phyloP scores from a whole-genome alignment of 164 flowering plant species.

The Santalum album region DNA sequence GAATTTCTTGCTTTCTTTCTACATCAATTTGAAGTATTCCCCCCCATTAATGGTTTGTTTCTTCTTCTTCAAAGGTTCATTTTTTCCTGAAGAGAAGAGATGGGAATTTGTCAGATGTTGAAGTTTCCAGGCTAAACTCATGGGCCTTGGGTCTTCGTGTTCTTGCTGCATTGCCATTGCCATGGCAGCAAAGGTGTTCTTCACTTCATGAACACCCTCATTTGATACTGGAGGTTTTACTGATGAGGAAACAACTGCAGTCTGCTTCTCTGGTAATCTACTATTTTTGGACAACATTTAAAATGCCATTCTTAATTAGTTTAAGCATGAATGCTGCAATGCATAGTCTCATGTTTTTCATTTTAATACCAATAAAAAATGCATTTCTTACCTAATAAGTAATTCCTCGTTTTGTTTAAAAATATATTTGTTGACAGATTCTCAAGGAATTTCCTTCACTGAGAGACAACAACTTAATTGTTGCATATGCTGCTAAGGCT shows the following conservation, averaged over 20 bases:
- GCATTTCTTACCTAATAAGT: background rate
- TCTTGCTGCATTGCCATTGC: conserved; percentile 84
- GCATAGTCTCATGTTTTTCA: background rate
- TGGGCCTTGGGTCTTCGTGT: conserved; percentile 99
- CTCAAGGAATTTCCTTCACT: conserved; percentile 85
- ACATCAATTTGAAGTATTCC: background rate
- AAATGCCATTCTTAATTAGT: background rate
- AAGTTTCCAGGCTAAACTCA: conserved; percentile 75
- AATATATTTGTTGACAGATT: conserved; percentile 43
- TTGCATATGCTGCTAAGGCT: conserved; percentile 85
- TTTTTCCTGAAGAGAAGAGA: conserved; percentile 90
- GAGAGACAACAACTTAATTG: conserved; percentile 60
- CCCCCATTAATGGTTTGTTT: conserved; percentile 1
- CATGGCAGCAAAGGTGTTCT: conserved; percentile 98
- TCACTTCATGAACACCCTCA: conserved; percentile 95
- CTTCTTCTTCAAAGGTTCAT: conserved; percentile 63
- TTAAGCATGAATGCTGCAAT: background rate
- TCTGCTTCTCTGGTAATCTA: conserved; percentile 82
- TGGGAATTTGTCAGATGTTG: conserved; percentile 75
- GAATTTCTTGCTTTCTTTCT: background rate
- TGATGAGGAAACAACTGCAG: conserved; percentile 95
- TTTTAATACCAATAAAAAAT: background rate
- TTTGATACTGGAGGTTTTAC: conserved; percentile 83
- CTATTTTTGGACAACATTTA: background rate
- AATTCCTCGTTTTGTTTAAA: background rate